phyloP scores from a whole-genome alignment of 208 protist genomes.

The Phytomonas francai region DNA sequence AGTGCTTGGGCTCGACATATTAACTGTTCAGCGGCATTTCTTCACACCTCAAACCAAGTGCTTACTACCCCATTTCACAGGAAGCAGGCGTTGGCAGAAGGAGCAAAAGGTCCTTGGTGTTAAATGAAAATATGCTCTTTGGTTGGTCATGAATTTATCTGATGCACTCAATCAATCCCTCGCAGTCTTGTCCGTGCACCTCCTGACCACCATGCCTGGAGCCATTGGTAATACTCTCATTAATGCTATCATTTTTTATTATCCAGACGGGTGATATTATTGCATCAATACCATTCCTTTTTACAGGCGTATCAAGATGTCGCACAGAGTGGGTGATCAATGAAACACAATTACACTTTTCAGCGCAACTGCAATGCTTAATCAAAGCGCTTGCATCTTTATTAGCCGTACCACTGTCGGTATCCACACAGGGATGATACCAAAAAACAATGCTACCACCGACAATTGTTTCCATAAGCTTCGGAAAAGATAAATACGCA shows the following conservation, averaged over 20 bases:
- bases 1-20: conserved; percentile 42
- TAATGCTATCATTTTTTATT: conserved; percentile 8
- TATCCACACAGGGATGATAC: not conserved
- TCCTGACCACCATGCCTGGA: conserved; percentile 8
- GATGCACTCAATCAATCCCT: conserved; percentile 32
- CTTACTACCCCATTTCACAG: conserved; percentile 41
- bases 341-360: not conserved
- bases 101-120: conserved; percentile 45
- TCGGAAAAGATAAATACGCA: not conserved
- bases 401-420: not conserved
- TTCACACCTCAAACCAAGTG: conserved; percentile 86
- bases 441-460: not conserved
- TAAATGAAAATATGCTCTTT: conserved; percentile 78
- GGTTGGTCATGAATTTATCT: conserved; percentile 53
- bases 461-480: not conserved
- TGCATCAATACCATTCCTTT: not conserved
- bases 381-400: not conserved
- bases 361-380: not conserved
- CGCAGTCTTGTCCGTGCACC: not conserved
- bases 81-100: conserved; percentile 49
- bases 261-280: conserved; percentile 9
- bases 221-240: conserved; percentile 9
- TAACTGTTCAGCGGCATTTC: conserved; percentile 88
- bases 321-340: not conserved
- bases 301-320: not conserved